phyloP scores from a whole-genome alignment of 1,284 basidiomycete species.

The Exobasidium cylindrosporum region DNA sequence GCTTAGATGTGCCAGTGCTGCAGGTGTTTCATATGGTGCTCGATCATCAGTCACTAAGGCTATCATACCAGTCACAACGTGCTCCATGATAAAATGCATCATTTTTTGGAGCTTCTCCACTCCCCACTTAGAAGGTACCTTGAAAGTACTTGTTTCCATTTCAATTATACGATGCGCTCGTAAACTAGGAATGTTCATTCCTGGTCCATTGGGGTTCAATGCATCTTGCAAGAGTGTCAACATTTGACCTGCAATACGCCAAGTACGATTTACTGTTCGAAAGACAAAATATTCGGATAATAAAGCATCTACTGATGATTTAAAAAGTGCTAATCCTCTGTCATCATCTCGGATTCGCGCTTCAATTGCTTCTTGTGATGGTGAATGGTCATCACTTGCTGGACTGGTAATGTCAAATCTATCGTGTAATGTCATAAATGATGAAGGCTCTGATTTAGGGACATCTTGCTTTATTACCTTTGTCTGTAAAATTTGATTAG shows the following conservation, averaged over 20 bases:
- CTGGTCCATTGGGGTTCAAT: background rate
- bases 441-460: background rate
- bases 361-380: background rate
- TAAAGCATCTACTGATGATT: background rate
- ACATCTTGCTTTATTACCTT: too few species aligned
- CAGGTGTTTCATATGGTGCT: conserved; percentile 15
- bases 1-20: conserved; percentile 7
- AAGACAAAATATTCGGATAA: conserved; percentile 2
- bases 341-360: background rate
- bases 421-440: background rate
- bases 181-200: conserved; percentile 8
- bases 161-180: background rate
- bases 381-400: too few species aligned
- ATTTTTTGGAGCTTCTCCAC: conserved; percentile 1
- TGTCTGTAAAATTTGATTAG: too few species aligned
- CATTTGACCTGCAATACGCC: background rate
- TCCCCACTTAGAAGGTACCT: conserved; percentile 10
- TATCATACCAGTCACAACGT: conserved; percentile 18
- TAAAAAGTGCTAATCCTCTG: background rate
- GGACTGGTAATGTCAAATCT: too few species aligned
- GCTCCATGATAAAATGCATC: conserved; percentile 19
- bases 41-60: conserved; percentile 16
- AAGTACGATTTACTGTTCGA: background rate
- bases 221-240: background rate
- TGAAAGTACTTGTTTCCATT: background rate